Evolutionary conservation across 345 rosid species (phyloP).

Genomic region (Heritiera fomes): DNA sequence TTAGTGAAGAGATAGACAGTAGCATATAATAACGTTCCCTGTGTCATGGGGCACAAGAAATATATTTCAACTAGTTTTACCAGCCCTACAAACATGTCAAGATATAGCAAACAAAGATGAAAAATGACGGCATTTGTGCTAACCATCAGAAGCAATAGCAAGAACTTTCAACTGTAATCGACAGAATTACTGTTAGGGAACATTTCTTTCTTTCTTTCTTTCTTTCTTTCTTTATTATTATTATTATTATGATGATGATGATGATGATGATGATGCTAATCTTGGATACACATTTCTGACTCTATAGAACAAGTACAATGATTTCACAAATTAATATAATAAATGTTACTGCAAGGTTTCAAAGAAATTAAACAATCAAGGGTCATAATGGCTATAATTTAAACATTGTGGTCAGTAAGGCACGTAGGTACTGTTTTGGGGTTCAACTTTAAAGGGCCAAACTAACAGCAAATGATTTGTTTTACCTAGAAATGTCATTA

Average conservation of each 20-base stretch:
- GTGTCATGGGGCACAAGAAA: neutral
- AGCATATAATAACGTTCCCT: neutral
- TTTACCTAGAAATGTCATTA: neutral
- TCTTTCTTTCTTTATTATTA: neutral
- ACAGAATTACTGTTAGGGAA: neutral
- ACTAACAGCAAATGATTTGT: neutral
- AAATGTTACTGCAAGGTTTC: neutral
- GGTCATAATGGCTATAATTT: neutral
- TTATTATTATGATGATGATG: neutral
- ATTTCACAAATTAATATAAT: neutral
- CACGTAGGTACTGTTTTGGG: neutral
- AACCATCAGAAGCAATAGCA: neutral
- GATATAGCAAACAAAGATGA: neutral
- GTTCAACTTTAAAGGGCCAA: neutral
- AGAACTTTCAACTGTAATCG: neutral
- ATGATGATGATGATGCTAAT: neutral
- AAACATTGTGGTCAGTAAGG: neutral
- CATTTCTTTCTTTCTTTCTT: neutral
- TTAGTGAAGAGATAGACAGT: neutral
- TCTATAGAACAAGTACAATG: neutral
- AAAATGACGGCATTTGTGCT: neutral
- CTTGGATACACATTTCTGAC: neutral
- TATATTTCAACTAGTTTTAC: slow-evolving; percentile 2
- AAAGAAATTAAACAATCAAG: too few species aligned
- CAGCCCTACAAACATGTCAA: neutral